Evolutionary conservation across 257 asterid species (phyloP).

Genomic region (Jacaranda copaia): DNA sequence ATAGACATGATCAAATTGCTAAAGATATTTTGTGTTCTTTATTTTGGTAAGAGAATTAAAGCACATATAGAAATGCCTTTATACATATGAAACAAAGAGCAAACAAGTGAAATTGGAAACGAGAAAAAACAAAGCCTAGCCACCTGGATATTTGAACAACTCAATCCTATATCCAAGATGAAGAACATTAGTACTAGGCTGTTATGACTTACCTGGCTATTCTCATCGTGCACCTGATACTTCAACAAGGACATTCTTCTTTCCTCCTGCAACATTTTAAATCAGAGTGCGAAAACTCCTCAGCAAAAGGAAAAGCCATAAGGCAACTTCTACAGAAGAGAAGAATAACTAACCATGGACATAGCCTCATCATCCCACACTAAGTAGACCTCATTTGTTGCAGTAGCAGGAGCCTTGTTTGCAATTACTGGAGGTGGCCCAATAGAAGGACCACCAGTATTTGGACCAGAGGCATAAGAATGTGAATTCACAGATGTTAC

Average conservation of each 20-base stretch:
- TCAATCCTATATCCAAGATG: conserved; percentile 51
- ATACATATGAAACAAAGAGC: conserved; percentile 42
- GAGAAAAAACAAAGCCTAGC: conserved; percentile 48
- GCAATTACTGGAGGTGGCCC: conserved; percentile 99
- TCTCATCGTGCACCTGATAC: conserved; percentile 99
- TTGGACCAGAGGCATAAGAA: conserved; percentile 97
- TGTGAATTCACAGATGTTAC: conserved; percentile 66
- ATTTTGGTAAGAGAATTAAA: conserved; percentile 36
- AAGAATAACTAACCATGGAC: conserved; percentile 82
- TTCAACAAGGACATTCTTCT: conserved; percentile 91
- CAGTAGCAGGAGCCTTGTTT: conserved; percentile 88
- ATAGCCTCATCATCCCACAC: conserved; percentile 99
- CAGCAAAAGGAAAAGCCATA: conserved; percentile 14
- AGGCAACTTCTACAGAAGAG: conserved; percentile 17
- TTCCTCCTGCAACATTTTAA: conserved; percentile 74
- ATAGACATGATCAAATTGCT: conserved; percentile 44
- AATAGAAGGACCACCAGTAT: conserved; percentile 91
- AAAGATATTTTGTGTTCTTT: conserved; percentile 22
- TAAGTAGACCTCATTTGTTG: conserved; percentile 87
- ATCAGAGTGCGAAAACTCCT: conserved; percentile 24
- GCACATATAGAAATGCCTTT: conserved; percentile 39
- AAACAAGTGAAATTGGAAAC: conserved; percentile 58
- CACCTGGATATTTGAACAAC: conserved; percentile 65
- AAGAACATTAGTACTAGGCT: conserved; percentile 45
- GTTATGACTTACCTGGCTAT: conserved; percentile 97